Conservation (phyloP, 164 flowering plant genomes). For the Saururus chinensis region DNA sequence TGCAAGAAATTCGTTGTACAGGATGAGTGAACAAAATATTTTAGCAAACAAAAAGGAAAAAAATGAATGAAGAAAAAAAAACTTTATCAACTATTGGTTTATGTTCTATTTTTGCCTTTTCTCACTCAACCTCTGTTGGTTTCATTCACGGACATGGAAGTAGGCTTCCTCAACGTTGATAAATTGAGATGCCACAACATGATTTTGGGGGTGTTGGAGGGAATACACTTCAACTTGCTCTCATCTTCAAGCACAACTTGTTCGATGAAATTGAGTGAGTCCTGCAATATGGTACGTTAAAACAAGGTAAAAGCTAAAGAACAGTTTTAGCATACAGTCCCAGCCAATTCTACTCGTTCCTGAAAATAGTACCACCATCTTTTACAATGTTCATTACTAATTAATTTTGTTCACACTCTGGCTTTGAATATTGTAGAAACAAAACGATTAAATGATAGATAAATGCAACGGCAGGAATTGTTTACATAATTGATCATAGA, state of each 20-base stretch:
- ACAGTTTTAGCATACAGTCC: not conserved
- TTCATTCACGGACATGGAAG: not conserved
- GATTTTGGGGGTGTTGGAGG: slow-evolving; percentile 64
- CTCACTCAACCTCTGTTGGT: not conserved
- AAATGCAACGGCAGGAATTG: no score
- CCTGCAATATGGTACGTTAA: slow-evolving; percentile 10
- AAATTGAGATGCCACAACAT: slow-evolving; percentile 56
- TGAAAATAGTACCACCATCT: no score
- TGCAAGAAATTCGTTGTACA: no score
- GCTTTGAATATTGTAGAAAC: no score
- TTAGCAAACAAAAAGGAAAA: no score
- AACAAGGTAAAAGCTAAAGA: not conserved
- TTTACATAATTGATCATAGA: no score
- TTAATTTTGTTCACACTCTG: no score
- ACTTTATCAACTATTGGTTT: not conserved
- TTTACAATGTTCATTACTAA: no score
- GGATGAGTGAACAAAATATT: no score
- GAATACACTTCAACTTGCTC: slow-evolving; percentile 56
- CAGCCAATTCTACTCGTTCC: no score
- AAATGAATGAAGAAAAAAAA: no score
- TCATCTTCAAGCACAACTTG: slow-evolving; percentile 76
- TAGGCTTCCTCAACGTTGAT: not conserved
- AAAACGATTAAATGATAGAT: no score
- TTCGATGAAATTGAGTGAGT: slow-evolving; percentile 45
- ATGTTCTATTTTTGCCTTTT: not conserved